Evolutionary conservation across 169 alveolate genomes (phyloP), one percentile per base, ranked within the genome.

Genomic region (Eimeria acervulina): DNA sequence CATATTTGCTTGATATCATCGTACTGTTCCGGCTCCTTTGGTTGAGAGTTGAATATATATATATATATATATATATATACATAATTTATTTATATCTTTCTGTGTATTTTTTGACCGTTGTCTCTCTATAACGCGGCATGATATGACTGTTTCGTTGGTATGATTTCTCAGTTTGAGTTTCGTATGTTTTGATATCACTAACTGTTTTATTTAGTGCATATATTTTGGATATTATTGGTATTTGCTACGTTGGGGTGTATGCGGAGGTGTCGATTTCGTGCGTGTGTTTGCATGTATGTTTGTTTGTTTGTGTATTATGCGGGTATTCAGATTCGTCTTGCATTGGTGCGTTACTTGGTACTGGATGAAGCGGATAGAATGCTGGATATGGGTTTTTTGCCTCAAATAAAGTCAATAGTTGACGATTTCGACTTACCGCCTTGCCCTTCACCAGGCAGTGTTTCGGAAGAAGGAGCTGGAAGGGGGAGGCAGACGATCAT

Each of bases 281-380:
- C n/a, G n/a, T n/a, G n/a, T n/a, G n/a, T n/a, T n/a, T n/a, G n/a
- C n/a, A n/a, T n/a, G n/a, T n/a, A n/a, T n/a, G n/a, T n/a, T n/a
- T n/a, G n/a, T n/a, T n/a, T n/a, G n/a, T n/a, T n/a, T n/a, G n/a
- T n/a, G n/a, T n/a, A n/a, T n/a, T 36, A 23, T 76, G 19, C 38
- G 55, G n/a, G 63, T 40, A 52, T 42, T 23, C 80, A 78, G 91
- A 61, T 95, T 52, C 95, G 91, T 47, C 70, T 84, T 15, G 93
- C 90, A 2, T 68, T 81, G 76, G 97, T 88, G 33, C 83, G 76
- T 31, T 99, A 98, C 96, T 98, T 99, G 51, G 98, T 99, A 21
- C 96, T 99, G 63, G 99, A 99, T 96, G 99, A 99, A 96, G 99
- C 99, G 23, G 99, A 99, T 96, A 90, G 99, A 28, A 99, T 99